Conservation (phyloP, 2,329 filamentous ascomycete species). For the Onygenales sp. region DNA sequence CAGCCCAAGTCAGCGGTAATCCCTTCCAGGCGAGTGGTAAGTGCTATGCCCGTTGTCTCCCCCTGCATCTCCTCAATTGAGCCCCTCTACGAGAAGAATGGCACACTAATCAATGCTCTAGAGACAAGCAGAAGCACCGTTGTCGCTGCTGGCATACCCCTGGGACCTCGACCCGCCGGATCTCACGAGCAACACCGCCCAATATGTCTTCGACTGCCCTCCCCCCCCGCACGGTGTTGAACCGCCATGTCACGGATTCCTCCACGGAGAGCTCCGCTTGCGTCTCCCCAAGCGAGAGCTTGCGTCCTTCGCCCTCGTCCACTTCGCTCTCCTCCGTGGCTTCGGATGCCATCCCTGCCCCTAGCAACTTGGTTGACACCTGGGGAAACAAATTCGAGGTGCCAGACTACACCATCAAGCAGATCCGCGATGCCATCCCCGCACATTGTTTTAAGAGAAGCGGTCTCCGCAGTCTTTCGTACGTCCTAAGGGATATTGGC, state of each 20-base stretch:
- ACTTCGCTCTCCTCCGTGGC: constrained; percentile 88
- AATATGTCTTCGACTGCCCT: constrained; percentile 44
- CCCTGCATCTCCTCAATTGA: too few species aligned
- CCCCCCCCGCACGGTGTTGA: constrained; percentile 38
- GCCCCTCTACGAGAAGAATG: too few species aligned
- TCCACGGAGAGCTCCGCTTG: constrained; percentile 46
- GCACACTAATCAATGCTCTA: neutral
- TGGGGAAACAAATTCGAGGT: constrained; percentile 92
- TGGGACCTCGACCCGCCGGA: neutral
- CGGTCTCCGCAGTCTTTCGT: constrained; percentile 61
- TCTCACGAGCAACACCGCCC: neutral
- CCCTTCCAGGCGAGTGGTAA: too few species aligned
- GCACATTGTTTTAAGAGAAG: constrained; percentile 95
- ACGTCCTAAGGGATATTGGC: constrained; percentile 73
- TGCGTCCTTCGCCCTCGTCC: constrained; percentile 60
- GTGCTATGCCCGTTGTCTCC: too few species aligned
- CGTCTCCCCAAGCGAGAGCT: constrained; percentile 50
- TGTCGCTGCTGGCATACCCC: too few species aligned
- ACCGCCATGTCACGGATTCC: constrained; percentile 44
- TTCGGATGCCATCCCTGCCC: constrained; percentile 47
- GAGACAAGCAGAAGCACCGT: too few species aligned
- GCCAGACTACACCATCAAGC: constrained; percentile 94
- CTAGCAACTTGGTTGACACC: constrained; percentile 65
- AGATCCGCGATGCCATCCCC: constrained; percentile 93
- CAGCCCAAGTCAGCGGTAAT: too few species aligned